A percentile compares a stretch with the other conserved stretches of the same genome.
phyloP scores from a whole-genome alignment of 257 asterid species.

The Eustoma russellianum region DNA sequence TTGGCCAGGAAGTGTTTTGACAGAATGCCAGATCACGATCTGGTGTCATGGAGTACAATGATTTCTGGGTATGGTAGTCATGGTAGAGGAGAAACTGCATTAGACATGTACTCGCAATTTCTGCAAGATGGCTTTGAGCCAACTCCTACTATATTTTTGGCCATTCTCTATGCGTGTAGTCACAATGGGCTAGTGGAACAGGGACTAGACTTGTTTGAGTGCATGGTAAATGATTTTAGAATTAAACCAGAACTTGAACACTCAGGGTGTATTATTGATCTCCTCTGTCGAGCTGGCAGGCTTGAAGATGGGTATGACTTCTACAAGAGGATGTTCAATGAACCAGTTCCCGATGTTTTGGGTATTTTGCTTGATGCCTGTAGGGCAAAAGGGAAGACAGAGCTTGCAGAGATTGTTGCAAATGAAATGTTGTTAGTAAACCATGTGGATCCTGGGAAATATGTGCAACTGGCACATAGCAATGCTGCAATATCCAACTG shows the following conservation, averaged over 20 bases:
- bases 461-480: slow-evolving; percentile 75
- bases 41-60: slow-evolving; percentile 67
- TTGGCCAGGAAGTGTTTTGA: slow-evolving; percentile 62
- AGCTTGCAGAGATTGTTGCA: slow-evolving; percentile 40
- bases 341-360: slow-evolving; percentile 48
- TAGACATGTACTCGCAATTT: slow-evolving; percentile 46
- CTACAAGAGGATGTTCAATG: slow-evolving; percentile 42
- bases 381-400: slow-evolving; percentile 30
- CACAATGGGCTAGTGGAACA: slow-evolving; percentile 69
- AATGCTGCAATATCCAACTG: slow-evolving; percentile 66
- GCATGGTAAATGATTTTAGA: slow-evolving; percentile 46
- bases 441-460: slow-evolving; percentile 65
- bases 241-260: slow-evolving; percentile 68
- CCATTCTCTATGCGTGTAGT: slow-evolving; percentile 63
- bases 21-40: slow-evolving; percentile 46
- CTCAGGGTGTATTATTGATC: slow-evolving; percentile 69
- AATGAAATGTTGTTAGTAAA: slow-evolving; percentile 38
- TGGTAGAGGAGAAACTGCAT: slow-evolving; percentile 60
- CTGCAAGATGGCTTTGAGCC: slow-evolving; percentile 43
- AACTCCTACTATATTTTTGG: slow-evolving; percentile 51
- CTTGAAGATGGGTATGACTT: slow-evolving; percentile 55
- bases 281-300: slow-evolving; percentile 78
- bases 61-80: slow-evolving; percentile 74
- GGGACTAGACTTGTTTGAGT: slow-evolving; percentile 56
- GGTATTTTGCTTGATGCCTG: slow-evolving; percentile 80